Evolutionary conservation across 768 basidiomycete genomes (phyloP).

Genomic region (Boletales sp.): DNA sequence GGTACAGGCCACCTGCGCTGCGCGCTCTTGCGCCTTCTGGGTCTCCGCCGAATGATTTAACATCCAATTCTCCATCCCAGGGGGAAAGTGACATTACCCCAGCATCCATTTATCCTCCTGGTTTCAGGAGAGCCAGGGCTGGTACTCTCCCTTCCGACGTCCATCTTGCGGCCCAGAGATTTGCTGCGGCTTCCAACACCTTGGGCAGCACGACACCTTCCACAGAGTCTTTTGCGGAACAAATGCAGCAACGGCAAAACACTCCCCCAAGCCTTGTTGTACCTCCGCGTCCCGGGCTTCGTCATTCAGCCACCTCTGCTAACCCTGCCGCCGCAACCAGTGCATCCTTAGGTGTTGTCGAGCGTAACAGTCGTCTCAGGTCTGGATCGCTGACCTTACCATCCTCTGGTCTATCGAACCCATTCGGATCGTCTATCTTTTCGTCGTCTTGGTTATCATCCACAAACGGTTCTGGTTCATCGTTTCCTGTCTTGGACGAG

Average conservation of each 20-base stretch:
- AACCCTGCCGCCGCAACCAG: constrained; percentile 48
- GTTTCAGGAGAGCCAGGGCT: constrained; percentile 93
- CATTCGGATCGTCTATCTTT: constrained; percentile 87
- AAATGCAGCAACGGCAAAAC: constrained; percentile 39
- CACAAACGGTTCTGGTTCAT: constrained; percentile 50
- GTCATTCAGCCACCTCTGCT: constrained; percentile 72
- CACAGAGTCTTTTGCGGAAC: constrained; percentile 47
- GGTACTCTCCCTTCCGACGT: constrained; percentile 97
- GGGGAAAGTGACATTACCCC: constrained; percentile 58
- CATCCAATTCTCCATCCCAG: constrained; percentile 54
- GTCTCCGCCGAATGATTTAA: constrained; percentile 68
- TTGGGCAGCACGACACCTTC: constrained; percentile 47
- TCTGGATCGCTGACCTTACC: constrained; percentile 92
- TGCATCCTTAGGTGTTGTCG: constrained; percentile 33
- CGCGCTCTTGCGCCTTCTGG: constrained; percentile 62
- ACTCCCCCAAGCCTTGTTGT: constrained; percentile 38
- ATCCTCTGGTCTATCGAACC: constrained; percentile 69
- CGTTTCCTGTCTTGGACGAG: constrained; percentile 72
- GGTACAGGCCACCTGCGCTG: constrained; percentile 82
- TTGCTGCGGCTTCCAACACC: constrained; percentile 63
- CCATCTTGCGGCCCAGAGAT: constrained; percentile 80
- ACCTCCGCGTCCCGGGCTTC: constrained; percentile 62
- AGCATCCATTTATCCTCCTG: constrained; percentile 75
- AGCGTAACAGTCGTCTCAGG: constrained; percentile 79
- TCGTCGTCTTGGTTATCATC: constrained; percentile 84